Evolutionary conservation across 495 filamentous ascomycete genomes (phyloP).

Genomic region (Aspergillus sparsus): DNA sequence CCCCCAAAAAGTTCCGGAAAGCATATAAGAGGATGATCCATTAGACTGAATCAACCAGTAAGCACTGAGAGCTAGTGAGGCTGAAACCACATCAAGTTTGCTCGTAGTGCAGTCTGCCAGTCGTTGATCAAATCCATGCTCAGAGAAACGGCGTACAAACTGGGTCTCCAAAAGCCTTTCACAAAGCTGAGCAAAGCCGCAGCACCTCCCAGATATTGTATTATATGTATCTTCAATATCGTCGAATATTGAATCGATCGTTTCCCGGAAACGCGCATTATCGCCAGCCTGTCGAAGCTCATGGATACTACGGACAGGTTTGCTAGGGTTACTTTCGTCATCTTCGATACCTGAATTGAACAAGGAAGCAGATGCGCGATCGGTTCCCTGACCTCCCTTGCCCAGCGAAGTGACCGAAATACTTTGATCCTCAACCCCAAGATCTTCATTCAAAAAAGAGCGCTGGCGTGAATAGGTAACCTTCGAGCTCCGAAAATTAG

Average conservation of each 20-base stretch:
- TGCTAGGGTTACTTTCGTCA: constrained; percentile 53
- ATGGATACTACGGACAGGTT: constrained; percentile 77
- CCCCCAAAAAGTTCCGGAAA: constrained; percentile 36
- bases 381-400: not conserved
- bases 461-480: constrained; percentile 66
- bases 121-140: constrained; percentile 68
- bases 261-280: constrained; percentile 77
- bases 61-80: constrained; percentile 36
- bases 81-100: constrained; percentile 35
- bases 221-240: constrained; percentile 67
- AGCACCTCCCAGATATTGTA: constrained; percentile 51
- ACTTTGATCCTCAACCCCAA: constrained; percentile 11
- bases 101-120: constrained; percentile 51
- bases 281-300: constrained; percentile 85
- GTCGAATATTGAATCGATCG: constrained; percentile 80
- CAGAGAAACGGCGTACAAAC: constrained; percentile 70
- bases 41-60: constrained; percentile 32
- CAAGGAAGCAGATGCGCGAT: not conserved
- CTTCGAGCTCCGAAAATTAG: constrained; percentile 40
- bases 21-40: constrained; percentile 30
- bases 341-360: constrained; percentile 31
- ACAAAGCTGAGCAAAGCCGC: constrained; percentile 67
- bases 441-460: constrained; percentile 57
- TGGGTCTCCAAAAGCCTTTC: constrained; percentile 66
- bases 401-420: constrained; percentile 1